phyloP scores from a whole-genome alignment of 164 flowering plant species.

The Macadamia integrifolia region DNA sequence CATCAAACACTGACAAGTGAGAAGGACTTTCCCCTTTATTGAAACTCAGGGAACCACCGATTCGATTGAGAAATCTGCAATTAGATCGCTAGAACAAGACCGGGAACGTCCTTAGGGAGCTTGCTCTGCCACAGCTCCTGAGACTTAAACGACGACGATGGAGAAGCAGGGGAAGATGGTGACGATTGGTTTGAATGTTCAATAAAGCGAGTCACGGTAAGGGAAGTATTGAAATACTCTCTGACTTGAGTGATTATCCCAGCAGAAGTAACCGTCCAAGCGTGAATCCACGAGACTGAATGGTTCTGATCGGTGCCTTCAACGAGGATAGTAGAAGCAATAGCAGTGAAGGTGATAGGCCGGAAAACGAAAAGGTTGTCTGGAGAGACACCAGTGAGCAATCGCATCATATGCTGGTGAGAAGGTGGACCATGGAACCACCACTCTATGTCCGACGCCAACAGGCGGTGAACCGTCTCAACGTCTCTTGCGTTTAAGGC shows the following conservation, averaged over 20 bases:
- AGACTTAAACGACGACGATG: constrained; percentile 23
- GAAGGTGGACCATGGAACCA: constrained; percentile 97
- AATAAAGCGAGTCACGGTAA: constrained; percentile 49
- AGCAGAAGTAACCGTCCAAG: constrained; percentile 59
- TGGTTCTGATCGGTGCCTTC: constrained; percentile 53
- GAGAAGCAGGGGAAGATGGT: background rate
- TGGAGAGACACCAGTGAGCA: constrained; percentile 49
- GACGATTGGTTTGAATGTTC: constrained; percentile 10
- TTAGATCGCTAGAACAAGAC: constrained; percentile 65
- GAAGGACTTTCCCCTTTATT: background rate
- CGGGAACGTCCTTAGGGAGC: constrained; percentile 45
- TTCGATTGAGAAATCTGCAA: too few relatives aligned
- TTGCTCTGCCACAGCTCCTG: constrained; percentile 72
- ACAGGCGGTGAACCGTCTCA: constrained; percentile 48
- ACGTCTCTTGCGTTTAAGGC: constrained; percentile 77
- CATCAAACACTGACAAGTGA: too few relatives aligned
- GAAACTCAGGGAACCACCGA: background rate
- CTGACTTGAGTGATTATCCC: constrained; percentile 73
- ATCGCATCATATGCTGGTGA: constrained; percentile 80
- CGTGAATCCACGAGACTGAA: constrained; percentile 69
- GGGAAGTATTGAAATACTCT: constrained; percentile 75
- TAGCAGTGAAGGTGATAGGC: constrained; percentile 37
- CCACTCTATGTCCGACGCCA: constrained; percentile 88
- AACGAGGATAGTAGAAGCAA: constrained; percentile 58
- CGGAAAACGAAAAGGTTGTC: constrained; percentile 25